Evolutionary conservation across 2,329 filamentous ascomycete genomes (phyloP).

Genomic region (Phaeosphaeriaceae sp.): DNA sequence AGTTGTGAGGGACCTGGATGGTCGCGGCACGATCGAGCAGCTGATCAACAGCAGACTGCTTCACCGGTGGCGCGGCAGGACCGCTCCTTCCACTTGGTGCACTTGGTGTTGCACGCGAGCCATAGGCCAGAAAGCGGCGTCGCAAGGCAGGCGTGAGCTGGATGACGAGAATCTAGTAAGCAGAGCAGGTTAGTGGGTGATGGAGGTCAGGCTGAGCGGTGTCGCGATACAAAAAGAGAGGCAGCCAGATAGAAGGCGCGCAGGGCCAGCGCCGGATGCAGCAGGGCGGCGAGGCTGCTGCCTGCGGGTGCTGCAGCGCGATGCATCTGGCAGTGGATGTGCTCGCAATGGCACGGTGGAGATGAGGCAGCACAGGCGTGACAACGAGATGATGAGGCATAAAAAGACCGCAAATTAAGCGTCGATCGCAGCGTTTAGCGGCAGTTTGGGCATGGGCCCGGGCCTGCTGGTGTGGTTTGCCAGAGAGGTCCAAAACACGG

Average conservation of each 20-base stretch:
- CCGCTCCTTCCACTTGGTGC: conserved; percentile 12
- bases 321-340: background rate
- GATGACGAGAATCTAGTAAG: conserved; percentile 58
- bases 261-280: conserved; percentile 32
- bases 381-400: conserved; percentile 20
- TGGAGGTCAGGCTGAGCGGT: conserved; percentile 24
- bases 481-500: background rate
- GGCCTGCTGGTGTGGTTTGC: background rate
- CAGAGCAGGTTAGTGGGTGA: conserved; percentile 34
- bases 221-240: conserved; percentile 49
- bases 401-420: conserved; percentile 16
- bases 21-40: conserved; percentile 60
- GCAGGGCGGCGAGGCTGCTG: conserved; percentile 12
- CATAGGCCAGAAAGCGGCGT: conserved; percentile 66
- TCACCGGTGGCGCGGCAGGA: conserved; percentile 4
- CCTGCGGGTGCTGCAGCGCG: conserved; percentile 4
- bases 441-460: conserved; percentile 4
- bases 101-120: conserved; percentile 55
- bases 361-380: conserved; percentile 12
- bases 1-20: conserved; percentile 79
- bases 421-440: conserved; percentile 20
- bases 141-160: conserved; percentile 59
- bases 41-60: conserved; percentile 16
- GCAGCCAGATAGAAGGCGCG: conserved; percentile 48
- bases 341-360: background rate